These are phyloP conservation scores for Vanderwaltozyma yarrowii DNA, from an alignment of 805 yeast species.

Conservation along the genomic window DNA sequence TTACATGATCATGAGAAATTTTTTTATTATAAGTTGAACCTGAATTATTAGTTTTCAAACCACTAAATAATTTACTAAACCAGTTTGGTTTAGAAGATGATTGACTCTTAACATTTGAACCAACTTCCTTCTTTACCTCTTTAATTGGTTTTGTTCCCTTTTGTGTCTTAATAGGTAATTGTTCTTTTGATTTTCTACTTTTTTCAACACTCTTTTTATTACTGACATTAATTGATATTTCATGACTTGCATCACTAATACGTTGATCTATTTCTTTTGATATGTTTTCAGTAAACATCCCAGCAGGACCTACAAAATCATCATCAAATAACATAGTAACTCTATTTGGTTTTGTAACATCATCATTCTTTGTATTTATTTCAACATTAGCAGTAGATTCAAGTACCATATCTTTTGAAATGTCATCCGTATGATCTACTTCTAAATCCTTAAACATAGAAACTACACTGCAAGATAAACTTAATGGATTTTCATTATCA, in stretches of 20 bases:
- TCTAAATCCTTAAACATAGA: constrained; percentile 28
- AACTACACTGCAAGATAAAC: constrained; percentile 16
- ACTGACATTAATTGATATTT: no score
- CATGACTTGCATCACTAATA: no score
- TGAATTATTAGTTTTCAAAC: constrained; percentile 8
- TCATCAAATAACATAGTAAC: constrained; percentile 25
- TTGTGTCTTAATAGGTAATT: no score
- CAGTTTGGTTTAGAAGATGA: constrained; percentile 11
- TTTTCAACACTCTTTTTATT: neutral
- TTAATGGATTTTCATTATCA: constrained; percentile 4
- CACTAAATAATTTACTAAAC: constrained; percentile 20
- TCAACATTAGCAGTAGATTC: neutral
- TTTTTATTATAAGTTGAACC: constrained; percentile 1
- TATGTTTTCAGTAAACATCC: neutral
- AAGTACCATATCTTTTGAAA: neutral
- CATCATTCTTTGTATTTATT: neutral
- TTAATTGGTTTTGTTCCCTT: neutral
- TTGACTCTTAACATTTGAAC: no score
- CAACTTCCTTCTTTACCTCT: no score
- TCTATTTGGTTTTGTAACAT: constrained; percentile 12
- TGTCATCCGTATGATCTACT: constrained; percentile 8
- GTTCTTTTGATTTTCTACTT: neutral
- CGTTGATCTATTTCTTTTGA: neutral
- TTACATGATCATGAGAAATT: constrained; percentile 13
- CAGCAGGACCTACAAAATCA: constrained; percentile 5